Conservation (phyloP, 1,284 basidiomycete genomes). For the Sphagnurus paluster region DNA sequence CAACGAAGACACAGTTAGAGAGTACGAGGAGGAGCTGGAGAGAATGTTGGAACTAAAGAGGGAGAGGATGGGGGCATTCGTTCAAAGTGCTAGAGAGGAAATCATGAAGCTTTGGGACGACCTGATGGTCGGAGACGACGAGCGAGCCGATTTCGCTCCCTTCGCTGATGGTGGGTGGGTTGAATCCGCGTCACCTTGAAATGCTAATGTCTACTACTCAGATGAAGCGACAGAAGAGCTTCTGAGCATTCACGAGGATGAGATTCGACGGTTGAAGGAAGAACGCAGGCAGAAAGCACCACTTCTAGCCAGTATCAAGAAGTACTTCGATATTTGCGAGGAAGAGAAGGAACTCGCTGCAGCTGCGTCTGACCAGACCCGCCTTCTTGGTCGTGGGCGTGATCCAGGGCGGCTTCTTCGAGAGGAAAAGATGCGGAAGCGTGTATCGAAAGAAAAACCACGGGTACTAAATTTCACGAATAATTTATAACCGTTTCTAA, state of each 20-base stretch:
- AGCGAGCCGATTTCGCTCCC: conserved; percentile 78
- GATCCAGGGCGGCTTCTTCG: conserved; percentile 79
- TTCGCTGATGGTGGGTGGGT: conserved; percentile 74
- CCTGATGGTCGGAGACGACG: conserved; percentile 82
- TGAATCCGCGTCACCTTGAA: not conserved
- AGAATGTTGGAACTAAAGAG: conserved; percentile 89
- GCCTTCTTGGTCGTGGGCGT: conserved; percentile 78
- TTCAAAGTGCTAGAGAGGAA: conserved; percentile 80
- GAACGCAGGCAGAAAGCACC: conserved; percentile 79
- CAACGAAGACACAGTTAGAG: conserved; percentile 68
- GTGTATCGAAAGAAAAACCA: conserved; percentile 94
- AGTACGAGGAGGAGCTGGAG: conserved; percentile 89
- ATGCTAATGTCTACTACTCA: conserved; percentile 31
- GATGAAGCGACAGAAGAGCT: conserved; percentile 91
- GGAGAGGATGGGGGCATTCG: conserved; percentile 85
- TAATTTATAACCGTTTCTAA: conserved; percentile 3
- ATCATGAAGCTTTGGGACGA: conserved; percentile 86
- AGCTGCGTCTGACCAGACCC: conserved; percentile 75
- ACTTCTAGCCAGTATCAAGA: conserved; percentile 76
- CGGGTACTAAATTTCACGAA: conserved; percentile 53
- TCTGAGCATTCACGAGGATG: conserved; percentile 84
- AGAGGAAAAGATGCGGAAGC: conserved; percentile 97
- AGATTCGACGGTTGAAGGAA: conserved; percentile 78
- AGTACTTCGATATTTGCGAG: conserved; percentile 90
- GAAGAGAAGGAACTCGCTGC: conserved; percentile 89